Percentiles rank a stretch among this genome's conserved stretches.
Conservation (phyloP, 345 rosid genomes). For the Bruguiera sexangula region DNA sequence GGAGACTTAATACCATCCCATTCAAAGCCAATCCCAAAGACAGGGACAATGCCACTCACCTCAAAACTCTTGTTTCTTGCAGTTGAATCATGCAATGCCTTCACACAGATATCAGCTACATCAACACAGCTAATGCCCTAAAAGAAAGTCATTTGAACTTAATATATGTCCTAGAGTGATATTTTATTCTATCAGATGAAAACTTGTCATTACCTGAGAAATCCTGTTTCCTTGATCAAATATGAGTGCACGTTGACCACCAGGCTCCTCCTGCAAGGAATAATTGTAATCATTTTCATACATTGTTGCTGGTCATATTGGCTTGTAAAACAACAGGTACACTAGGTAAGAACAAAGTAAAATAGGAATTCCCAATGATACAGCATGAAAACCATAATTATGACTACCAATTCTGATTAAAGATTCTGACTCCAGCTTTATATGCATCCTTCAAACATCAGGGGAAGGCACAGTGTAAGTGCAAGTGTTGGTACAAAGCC, state of each 20-base stretch:
- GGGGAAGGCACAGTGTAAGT: too few species aligned
- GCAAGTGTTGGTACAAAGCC: too few species aligned
- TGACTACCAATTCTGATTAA: not conserved
- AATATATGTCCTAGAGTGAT: not conserved
- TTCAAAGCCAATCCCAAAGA: not conserved
- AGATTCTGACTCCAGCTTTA: not conserved
- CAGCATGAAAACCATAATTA: not conserved
- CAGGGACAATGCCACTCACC: constrained; percentile 39
- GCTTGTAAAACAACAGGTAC: too few species aligned
- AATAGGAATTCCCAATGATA: too few species aligned
- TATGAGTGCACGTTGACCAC: constrained; percentile 93
- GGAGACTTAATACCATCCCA: not conserved
- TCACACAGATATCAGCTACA: constrained; percentile 90
- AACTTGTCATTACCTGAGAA: constrained; percentile 56
- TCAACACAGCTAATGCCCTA: constrained; percentile 92
- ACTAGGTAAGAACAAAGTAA: too few species aligned
- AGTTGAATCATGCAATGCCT: constrained; percentile 85
- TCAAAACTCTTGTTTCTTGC: constrained; percentile 97
- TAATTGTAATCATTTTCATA: not conserved
- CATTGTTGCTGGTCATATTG: not conserved
- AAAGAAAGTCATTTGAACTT: constrained; percentile 6
- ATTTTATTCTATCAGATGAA: not conserved
- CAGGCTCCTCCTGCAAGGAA: constrained; percentile 85
- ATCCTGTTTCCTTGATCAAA: constrained; percentile 96
- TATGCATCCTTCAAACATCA: not conserved